Conservation (phyloP, 768 basidiomycete genomes). For the Hirschioporus abietinus region DNA sequence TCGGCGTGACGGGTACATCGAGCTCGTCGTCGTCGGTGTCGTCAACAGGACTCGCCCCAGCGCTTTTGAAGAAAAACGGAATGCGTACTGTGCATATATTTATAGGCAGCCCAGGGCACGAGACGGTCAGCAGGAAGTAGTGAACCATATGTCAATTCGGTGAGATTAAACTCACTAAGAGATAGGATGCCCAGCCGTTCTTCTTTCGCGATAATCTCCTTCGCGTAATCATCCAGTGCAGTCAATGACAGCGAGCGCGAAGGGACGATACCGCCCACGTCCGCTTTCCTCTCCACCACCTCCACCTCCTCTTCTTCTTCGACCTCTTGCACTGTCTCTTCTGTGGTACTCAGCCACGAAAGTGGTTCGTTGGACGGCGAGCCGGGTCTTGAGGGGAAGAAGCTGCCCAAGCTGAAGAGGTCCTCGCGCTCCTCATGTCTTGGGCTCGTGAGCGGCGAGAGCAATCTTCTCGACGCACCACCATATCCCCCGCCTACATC, state of each 20-base stretch:
- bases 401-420: slow-evolving; percentile 43
- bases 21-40: slow-evolving; percentile 9
- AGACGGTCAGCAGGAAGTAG: neutral
- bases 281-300: neutral
- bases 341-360: slow-evolving; percentile 33
- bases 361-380: slow-evolving; percentile 27
- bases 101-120: neutral
- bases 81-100: neutral
- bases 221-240: slow-evolving; percentile 28
- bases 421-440: slow-evolving; percentile 30
- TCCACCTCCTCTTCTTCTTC: slow-evolving; percentile 14
- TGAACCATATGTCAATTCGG: neutral
- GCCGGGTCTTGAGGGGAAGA: slow-evolving; percentile 36
- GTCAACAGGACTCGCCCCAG: slow-evolving; percentile 10
- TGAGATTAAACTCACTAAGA: slow-evolving; percentile 30
- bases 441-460: neutral
- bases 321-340: slow-evolving; percentile 20
- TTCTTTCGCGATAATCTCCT: slow-evolving; percentile 33
- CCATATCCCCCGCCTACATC: no score
- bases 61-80: neutral
- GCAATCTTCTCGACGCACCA: no score
- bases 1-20: slow-evolving; percentile 21
- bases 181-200: slow-evolving; percentile 48
- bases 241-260: slow-evolving; percentile 21
- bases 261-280: slow-evolving; percentile 17